Evolutionary conservation across 768 basidiomycete species (phyloP).

Genomic region (Panellus pusillus): DNA sequence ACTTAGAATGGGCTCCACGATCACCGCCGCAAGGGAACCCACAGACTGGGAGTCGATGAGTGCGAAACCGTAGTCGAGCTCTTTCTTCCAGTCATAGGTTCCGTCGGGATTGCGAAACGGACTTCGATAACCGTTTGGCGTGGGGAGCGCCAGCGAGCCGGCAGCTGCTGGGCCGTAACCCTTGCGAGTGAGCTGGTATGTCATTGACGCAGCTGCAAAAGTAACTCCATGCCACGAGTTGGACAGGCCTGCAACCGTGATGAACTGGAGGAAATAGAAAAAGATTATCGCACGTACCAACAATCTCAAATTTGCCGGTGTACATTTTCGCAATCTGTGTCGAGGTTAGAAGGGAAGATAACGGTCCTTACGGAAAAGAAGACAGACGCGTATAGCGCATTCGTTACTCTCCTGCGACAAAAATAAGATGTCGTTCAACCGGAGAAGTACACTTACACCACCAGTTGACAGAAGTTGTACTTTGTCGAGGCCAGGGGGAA

Average conservation of each 20-base stretch:
- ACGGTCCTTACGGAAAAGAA: not conserved
- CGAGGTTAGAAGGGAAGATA: not conserved
- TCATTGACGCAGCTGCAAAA: conserved; percentile 24
- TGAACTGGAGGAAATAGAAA: not conserved
- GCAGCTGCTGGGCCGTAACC: conserved; percentile 23
- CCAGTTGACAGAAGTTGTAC: conserved; percentile 21
- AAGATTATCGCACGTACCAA: conserved; percentile 6
- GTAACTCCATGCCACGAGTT: conserved; percentile 26
- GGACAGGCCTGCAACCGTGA: conserved; percentile 13
- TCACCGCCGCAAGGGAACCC: conserved; percentile 24
- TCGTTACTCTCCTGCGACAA: conserved; percentile 18
- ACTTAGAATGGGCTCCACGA: conserved; percentile 25
- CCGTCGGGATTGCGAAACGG: conserved; percentile 24
- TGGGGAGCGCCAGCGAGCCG: conserved; percentile 22
- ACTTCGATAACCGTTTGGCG: conserved; percentile 24
- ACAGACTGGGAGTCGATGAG: conserved; percentile 22
- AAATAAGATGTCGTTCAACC: too few relatives aligned
- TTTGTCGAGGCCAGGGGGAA: conserved; percentile 24
- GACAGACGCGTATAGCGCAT: conserved; percentile 19
- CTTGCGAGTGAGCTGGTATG: conserved; percentile 23
- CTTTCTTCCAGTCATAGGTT: conserved; percentile 24
- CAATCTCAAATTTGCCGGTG: conserved; percentile 25
- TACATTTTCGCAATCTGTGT: conserved; percentile 23
- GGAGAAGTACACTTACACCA: not conserved
- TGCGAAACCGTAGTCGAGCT: conserved; percentile 24